Base-by-base conservation (phyloP, 2,329 filamentous ascomycete genomes). In the Monilinia fructigena region DNA sequence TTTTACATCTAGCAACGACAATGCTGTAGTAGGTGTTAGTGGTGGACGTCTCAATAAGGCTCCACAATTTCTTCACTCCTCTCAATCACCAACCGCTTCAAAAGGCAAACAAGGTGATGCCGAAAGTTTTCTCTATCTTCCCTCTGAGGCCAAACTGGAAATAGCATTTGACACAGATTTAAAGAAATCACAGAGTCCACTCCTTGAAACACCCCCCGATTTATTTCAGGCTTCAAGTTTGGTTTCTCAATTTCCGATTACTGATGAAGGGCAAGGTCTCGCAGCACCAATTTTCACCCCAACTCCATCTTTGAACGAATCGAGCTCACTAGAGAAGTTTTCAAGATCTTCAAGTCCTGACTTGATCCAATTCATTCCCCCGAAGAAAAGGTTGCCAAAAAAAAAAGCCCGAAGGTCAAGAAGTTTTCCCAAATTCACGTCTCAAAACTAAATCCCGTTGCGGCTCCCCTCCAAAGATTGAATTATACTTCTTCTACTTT, bases 71-170 rank as follows among this genome's bases (percentile, higher is more conserved):
- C 35, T 20, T 42, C n/a, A 18, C n/a, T 56, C 35, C 3, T 26
- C 54, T 26, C 54, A 56, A 56, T 26, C 26, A 7, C 12, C 14
- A 58, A 31, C 26, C 18, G 14, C 40, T 12, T 26, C 45, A 40
- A 61, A 40, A 4, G 47, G 47, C n/a, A 26, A 61, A 38, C 58
- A 61, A 61, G 58, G 12, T 61, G 58, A 61, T 61, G 31, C 45
- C 28, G 8, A 47, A 48, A 50, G 20, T 23, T 50, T 12, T 60
- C 20, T 20, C 20, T 23, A 12, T 23, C 4, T 23, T 28, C 18
- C 20, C 23, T 20, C 28, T 23, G n/a, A 38, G 20, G 12, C 12
- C n/a, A 50, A 26, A 26, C n/a, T 12, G 45, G 28, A 20, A 1
- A 50, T 14, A 1, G 38, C 40, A n/a, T 38, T 40, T 52, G 45